Percentiles rank a stretch among this genome's conserved stretches.
Conservation (phyloP, 2,329 filamentous ascomycete species). For the Ambrosiella cleistominuta region DNA sequence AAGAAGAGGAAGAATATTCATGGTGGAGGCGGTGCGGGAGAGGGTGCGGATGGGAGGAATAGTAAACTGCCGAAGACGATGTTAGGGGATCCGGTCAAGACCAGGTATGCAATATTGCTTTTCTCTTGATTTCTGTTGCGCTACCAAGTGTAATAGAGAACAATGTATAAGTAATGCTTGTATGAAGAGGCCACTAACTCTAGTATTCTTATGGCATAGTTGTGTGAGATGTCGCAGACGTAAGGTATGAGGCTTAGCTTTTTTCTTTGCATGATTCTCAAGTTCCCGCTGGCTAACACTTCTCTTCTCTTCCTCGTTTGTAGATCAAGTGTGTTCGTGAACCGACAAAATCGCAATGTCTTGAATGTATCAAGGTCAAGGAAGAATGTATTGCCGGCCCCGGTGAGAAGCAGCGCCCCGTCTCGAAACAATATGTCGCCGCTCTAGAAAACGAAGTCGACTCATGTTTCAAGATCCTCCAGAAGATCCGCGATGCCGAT, state of each 20-base stretch:
- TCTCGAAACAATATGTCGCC: slow-evolving; percentile 28
- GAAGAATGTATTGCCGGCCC: slow-evolving; percentile 25
- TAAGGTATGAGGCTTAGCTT: slow-evolving; percentile 19
- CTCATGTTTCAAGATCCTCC: slow-evolving; percentile 28
- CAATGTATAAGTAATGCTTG: too few relatives aligned
- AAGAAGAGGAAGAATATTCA: too few relatives aligned
- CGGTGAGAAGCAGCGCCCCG: slow-evolving; percentile 28
- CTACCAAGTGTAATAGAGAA: too few relatives aligned
- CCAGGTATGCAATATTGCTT: too few relatives aligned
- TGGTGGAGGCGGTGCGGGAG: too few relatives aligned
- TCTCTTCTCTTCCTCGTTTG: too few relatives aligned
- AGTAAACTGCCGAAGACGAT: too few relatives aligned
- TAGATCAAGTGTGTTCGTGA: slow-evolving; percentile 34
- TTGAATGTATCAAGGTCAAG: slow-evolving; percentile 25
- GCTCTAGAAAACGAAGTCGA: slow-evolving; percentile 30
- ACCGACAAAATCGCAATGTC: slow-evolving; percentile 27
- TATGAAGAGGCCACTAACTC: too few relatives aligned
- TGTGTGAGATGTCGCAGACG: slow-evolving; percentile 27
- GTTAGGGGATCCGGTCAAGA: too few relatives aligned
- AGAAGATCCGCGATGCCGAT: slow-evolving; percentile 20
- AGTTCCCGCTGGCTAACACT: neutral
- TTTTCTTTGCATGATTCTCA: too few relatives aligned
- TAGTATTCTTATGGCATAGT: slow-evolving; percentile 15
- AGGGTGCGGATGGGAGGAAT: too few relatives aligned
- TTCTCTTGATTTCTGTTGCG: too few relatives aligned